Conservation (phyloP, 2,329 filamentous ascomycete species). For the Colletotrichum shisoi region DNA sequence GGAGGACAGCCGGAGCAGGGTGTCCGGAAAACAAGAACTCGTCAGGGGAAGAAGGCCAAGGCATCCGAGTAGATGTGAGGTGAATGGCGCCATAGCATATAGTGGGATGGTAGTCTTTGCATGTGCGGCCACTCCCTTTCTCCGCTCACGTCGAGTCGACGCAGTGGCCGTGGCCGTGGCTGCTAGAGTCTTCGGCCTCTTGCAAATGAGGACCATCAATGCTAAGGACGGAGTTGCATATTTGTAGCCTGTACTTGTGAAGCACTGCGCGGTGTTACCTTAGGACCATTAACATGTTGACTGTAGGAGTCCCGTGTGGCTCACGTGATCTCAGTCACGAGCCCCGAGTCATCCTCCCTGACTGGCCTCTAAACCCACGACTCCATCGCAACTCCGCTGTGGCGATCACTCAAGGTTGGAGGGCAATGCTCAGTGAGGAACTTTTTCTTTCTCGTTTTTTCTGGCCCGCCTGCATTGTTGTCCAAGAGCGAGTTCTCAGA, state of each 20-base stretch:
- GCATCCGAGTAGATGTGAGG: conserved; percentile 15
- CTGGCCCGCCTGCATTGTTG: background rate
- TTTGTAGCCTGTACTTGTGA: background rate
- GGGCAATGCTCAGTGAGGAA: background rate
- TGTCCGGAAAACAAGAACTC: conserved; percentile 1
- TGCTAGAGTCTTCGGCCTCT: background rate
- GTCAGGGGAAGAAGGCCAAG: conserved; percentile 36
- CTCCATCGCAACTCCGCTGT: conserved; percentile 4
- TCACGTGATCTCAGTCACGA: background rate
- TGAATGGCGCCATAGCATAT: background rate
- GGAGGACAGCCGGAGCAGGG: conserved; percentile 10
- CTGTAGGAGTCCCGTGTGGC: background rate
- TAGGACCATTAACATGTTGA: too few species aligned
- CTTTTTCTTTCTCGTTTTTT: background rate
- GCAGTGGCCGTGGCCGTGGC: background rate
- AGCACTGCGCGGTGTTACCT: background rate
- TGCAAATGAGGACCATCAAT: background rate
- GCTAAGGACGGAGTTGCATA: background rate
- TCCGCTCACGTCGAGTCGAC: background rate
- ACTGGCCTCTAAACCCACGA: background rate
- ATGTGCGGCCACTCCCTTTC: background rate
- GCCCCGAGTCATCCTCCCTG: conserved; percentile 5
- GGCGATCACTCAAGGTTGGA: conserved; percentile 7
- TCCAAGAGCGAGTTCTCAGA: background rate
- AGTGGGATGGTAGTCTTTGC: background rate